phyloP scores from a whole-genome alignment of 2,329 filamentous ascomycete species.

The Trichophyton schoenleinii region DNA sequence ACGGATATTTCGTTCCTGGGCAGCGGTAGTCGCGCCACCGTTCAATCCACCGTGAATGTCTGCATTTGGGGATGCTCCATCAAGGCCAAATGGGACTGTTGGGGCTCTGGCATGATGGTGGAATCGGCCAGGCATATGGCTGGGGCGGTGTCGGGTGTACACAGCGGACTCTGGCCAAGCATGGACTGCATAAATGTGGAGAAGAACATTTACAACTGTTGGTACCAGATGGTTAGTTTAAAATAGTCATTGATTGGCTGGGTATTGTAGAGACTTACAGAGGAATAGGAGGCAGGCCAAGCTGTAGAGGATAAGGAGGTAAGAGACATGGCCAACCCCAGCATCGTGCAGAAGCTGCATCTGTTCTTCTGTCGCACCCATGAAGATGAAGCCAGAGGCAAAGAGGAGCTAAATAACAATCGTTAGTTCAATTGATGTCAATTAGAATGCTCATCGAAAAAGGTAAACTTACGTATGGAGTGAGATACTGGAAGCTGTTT shows the following conservation, averaged over 20 bases:
- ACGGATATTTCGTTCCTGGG: constrained; percentile 43
- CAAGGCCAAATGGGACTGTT: constrained; percentile 1
- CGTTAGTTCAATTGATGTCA: constrained; percentile 4
- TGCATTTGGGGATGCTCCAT: neutral
- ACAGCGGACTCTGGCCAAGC: constrained; percentile 33
- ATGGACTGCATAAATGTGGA: constrained; percentile 66
- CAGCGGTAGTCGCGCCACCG: constrained; percentile 31
- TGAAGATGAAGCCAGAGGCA: constrained; percentile 89
- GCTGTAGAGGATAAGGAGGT: constrained; percentile 83
- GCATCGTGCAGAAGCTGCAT: constrained; percentile 65
- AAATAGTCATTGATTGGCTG: constrained; percentile 10
- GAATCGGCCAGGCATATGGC: constrained; percentile 6
- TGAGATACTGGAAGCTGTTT: constrained; percentile 60
- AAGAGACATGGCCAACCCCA: constrained; percentile 76
- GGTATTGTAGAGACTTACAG: constrained; percentile 38
- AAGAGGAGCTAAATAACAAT: constrained; percentile 56
- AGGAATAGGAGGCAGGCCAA: constrained; percentile 84
- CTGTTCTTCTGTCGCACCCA: constrained; percentile 95
- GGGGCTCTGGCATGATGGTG: constrained; percentile 2
- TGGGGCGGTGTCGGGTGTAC: constrained; percentile 4
- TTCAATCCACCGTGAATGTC: constrained; percentile 23
- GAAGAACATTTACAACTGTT: constrained; percentile 65
- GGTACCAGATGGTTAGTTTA: constrained; percentile 2
- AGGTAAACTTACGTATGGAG: constrained; percentile 51
- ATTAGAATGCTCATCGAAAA: neutral